Base-by-base conservation (phyloP, 1,139 yeast genomes). In the Kodamaea suecica region DNA sequence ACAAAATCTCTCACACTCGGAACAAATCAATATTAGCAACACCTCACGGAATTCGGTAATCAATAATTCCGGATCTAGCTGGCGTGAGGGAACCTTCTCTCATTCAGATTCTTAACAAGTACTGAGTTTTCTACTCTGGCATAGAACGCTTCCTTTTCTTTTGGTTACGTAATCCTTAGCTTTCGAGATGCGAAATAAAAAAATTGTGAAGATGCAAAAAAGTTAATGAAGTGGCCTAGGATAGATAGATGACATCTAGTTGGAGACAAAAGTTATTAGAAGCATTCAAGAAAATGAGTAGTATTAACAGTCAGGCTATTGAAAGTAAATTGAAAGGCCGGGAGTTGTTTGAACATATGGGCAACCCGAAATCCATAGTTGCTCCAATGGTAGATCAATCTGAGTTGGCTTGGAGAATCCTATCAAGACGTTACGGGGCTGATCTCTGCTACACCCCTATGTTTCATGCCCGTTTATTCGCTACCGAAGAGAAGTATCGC, bases 311-410 rank as follows among this genome's bases (percentile, higher is more conserved):
- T 15, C 27, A 27, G 35, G 13, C 27, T 10, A 19, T 19, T 5
- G 13, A 9, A 11, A 29, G 32, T n/a, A 60, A 58, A 37, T 37
- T 48, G 13, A 30, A 32, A 15, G 97, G 97, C 2, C 72, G 95
- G 40, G 78, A 76, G 31, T 70, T 92, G 4, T 90, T 68, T 53
- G 71, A 84, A 34, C 62, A 75, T 10, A 64, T 92, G 11, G 95
- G 95, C 0, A 52, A 63, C 15, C 98, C 98, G 1, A 76, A 71
- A 36, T 85, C 85, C 42, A 80, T 94, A 12, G 95, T 94, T 17
- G 98, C 97, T 1, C 99, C 99, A 1, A 92, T 94, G 97, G 99
- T 94, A 9, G 98, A 94, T 58, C 97, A 88, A 48, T 80, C 92
- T 3, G 98, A 94, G 52, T 70, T 92, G 20, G 98, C 96, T 1